These are phyloP conservation scores for Fraxinus greggii DNA, from an alignment of 305 asterid genomes.

Conservation along the genomic window DNA sequence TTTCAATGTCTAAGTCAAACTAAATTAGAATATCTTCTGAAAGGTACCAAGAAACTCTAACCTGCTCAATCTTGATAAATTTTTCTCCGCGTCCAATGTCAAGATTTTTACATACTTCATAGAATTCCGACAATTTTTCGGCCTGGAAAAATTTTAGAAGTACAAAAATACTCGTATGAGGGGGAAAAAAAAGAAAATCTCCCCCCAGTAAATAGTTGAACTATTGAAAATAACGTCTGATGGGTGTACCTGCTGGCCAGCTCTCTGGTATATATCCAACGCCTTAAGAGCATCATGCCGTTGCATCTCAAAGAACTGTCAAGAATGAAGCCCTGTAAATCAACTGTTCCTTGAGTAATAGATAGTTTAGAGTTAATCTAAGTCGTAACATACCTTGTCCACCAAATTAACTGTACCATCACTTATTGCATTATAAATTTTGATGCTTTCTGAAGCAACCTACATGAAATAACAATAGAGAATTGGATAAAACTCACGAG, in stretches of 20 bases:
- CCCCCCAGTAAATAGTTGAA: not conserved
- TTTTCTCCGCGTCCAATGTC: conserved; percentile 92
- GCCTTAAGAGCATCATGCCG: conserved; percentile 88
- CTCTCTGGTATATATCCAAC: conserved; percentile 83
- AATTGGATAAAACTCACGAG: conserved; percentile 15
- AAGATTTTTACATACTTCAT: conserved; percentile 79
- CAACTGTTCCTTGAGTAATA: not conserved
- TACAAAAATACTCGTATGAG: conserved; percentile 6
- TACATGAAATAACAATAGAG: conserved; percentile 27
- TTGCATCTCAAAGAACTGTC: conserved; percentile 98
- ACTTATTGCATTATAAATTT: conserved; percentile 79
- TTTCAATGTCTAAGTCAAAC: not conserved
- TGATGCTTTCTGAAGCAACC: conserved; percentile 96
- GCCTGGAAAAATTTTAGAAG: conserved; percentile 51
- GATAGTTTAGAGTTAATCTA: conserved; percentile 3
- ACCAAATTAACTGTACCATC: conserved; percentile 91
- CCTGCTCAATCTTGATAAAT: conserved; percentile 95
- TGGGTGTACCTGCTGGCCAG: conserved; percentile 79
- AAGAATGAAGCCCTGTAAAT: conserved; percentile 23
- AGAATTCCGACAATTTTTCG: conserved; percentile 86
- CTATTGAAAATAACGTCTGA: conserved; percentile 1
- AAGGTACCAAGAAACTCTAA: conserved; percentile 25
- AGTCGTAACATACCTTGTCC: conserved; percentile 68
- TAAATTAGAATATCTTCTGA: conserved; percentile 6
- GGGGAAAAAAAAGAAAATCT: not conserved